Conservation (phyloP, 306 rosid genomes). For the Urtica urens region DNA sequence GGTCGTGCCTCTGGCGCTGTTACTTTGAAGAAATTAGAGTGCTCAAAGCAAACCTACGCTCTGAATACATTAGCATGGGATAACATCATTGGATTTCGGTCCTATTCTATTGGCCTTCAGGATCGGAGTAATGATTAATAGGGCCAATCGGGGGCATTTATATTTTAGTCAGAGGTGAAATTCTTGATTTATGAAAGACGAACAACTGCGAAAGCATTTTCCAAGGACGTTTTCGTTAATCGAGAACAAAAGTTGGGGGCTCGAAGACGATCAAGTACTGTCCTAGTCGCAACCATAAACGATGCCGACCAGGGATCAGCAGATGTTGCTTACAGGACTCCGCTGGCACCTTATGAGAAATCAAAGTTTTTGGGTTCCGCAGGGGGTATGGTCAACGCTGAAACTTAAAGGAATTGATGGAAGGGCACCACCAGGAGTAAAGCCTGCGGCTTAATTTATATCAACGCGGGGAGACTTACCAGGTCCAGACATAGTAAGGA, state of each 20-base stretch:
- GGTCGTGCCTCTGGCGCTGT: too few species aligned
- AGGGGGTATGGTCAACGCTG: constrained; percentile 9
- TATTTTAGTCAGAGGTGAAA: neutral
- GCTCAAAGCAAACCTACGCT: too few species aligned
- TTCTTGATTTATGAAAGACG: constrained; percentile 9
- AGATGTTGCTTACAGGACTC: constrained; percentile 3
- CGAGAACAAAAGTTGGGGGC: constrained; percentile 6
- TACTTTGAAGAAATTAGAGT: too few species aligned
- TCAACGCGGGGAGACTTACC: neutral
- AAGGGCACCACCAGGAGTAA: constrained; percentile 6
- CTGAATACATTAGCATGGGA: too few species aligned
- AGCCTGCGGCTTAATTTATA: constrained; percentile 40
- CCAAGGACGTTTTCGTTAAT: constrained; percentile 6
- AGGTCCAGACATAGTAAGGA: neutral
- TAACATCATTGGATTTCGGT: too few species aligned
- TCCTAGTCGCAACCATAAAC: neutral
- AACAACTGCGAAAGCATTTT: constrained; percentile 4
- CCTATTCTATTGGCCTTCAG: too few species aligned
- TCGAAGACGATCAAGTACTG: neutral
- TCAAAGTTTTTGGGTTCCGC: neutral
- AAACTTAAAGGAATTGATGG: constrained; percentile 6
- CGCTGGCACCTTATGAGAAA: constrained; percentile 8
- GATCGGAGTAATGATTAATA: too few species aligned
- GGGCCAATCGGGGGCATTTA: neutral
- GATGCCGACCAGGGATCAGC: constrained; percentile 12